phyloP scores from a whole-genome alignment of 2,329 filamentous ascomycete genomes.

The Botrytis fabae region DNA sequence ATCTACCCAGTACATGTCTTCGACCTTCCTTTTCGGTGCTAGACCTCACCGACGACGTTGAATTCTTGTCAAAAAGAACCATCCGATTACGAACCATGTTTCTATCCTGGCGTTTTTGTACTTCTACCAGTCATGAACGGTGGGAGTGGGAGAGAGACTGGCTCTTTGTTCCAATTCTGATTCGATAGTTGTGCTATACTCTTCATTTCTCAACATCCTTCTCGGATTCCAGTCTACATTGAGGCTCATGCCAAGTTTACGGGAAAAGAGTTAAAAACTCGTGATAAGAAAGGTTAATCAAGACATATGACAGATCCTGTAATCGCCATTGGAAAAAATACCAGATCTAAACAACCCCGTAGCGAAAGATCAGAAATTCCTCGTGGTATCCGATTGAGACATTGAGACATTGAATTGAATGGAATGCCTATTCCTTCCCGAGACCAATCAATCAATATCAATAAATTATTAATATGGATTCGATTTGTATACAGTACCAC shows the following conservation, averaged over 20 bases:
- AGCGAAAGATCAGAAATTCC: not conserved
- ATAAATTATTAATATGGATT: not conserved
- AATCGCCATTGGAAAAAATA: not conserved
- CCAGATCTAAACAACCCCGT: not conserved
- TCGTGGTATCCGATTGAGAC: constrained; percentile 10
- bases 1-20: not conserved
- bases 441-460: constrained; percentile 10
- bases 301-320: not conserved
- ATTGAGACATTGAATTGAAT: constrained; percentile 1
- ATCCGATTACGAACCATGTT: not conserved
- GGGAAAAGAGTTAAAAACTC: not conserved
- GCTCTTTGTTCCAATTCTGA: not conserved
- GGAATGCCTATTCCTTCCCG: constrained; percentile 2
- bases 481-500: not conserved
- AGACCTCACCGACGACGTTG: not conserved
- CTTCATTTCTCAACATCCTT: not conserved
- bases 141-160: not conserved
- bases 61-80: not conserved
- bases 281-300: not conserved
- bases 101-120: not conserved
- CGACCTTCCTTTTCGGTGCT: constrained; percentile 1
- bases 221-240: not conserved
- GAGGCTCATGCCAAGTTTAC: not conserved
- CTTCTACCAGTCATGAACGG: not conserved
- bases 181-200: not conserved